Base-by-base conservation (phyloP, 139 green algal species). In the Volvox africanus region DNA sequence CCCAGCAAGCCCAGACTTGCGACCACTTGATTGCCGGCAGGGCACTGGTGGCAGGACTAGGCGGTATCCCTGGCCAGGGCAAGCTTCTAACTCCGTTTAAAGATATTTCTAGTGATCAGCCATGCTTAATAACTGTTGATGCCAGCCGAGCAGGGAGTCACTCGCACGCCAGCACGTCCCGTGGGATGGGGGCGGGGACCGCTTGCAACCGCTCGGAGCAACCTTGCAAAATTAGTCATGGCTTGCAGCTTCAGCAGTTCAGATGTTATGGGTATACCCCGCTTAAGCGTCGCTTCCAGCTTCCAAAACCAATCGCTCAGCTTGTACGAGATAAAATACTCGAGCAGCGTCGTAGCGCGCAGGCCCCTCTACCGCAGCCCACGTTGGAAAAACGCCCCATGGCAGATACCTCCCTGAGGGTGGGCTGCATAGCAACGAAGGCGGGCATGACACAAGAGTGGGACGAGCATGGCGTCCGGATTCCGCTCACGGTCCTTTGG, bases 401-500 rank as follows among this genome's bases (percentile, higher is more conserved):
- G 62, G 30, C 35, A 18, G 80, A 87, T 35, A 76, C 82, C 1
- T 96, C 94, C 0, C 83, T 93, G 30, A 93, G 98, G 22, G 95
- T 95, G 1, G 98, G 98, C 0, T 91, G 97, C 77, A 95, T 99
- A 20, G 98, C 97, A 0, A 92, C 99, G 26, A 99, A 99, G 93
- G 97, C 95, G 0, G 98, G 98, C 83, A 99, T 99, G 98, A 99
- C 97, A 14, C 95, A 98, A 88, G 96, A 97, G 77, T 99, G 98
- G 98, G 97, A 99, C 90, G 93, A 97, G 88, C 97, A 97, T 90
- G 97, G 97, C 14, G 93, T 93, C 22, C 91, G 96, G 0, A 90
- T 99, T 13, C 98, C 98, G 26, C 92, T 99, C 26, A 99, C 98
- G 0, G 96, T 99, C 24, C 93, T 99, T 5, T 99, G 97, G 97